These are phyloP conservation scores for Pelargonium nanum DNA, from an alignment of 345 rosid species.

Conservation along the genomic window DNA sequence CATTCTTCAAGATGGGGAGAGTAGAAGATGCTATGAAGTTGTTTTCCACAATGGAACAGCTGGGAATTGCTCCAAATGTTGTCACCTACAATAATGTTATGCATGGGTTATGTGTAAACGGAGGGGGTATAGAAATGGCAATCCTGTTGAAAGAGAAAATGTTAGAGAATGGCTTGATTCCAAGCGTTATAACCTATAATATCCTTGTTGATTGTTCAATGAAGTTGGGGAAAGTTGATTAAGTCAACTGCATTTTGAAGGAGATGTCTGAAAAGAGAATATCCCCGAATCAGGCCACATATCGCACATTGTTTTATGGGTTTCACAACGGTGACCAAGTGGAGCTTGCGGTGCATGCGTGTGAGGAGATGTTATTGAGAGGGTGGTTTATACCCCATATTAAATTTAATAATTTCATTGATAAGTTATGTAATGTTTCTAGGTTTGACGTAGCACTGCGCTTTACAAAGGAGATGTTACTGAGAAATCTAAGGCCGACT, in stretches of 20 bases:
- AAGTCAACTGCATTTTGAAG: constrained; percentile 38
- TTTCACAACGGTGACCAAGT: constrained; percentile 39
- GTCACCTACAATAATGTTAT: constrained; percentile 63
- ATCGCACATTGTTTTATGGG: constrained; percentile 62
- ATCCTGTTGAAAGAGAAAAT: constrained; percentile 47
- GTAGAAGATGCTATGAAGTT: constrained; percentile 39
- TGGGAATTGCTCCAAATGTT: constrained; percentile 47
- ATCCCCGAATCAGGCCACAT: constrained; percentile 49
- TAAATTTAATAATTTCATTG: constrained; percentile 45
- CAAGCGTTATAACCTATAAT: constrained; percentile 50
- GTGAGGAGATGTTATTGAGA: constrained; percentile 50
- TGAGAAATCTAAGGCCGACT: constrained; percentile 56
- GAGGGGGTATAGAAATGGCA: constrained; percentile 47
- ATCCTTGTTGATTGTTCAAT: constrained; percentile 58
- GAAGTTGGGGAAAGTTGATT: constrained; percentile 50
- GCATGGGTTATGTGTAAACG: constrained; percentile 51
- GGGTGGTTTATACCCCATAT: constrained; percentile 45
- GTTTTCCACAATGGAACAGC: constrained; percentile 44
- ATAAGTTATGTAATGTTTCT: constrained; percentile 32
- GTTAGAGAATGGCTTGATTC: constrained; percentile 37
- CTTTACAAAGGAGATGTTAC: constrained; percentile 43
- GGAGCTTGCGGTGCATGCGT: constrained; percentile 39
- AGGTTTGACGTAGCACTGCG: constrained; percentile 45
- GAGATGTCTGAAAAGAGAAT: constrained; percentile 53
- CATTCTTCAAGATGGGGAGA: constrained; percentile 51